A percentile compares a stretch with the other conserved stretches of the same genome.
These are phyloP conservation scores for Solanum peruvianum DNA, from an alignment of 257 asterid genomes.

Conservation along the genomic window DNA sequence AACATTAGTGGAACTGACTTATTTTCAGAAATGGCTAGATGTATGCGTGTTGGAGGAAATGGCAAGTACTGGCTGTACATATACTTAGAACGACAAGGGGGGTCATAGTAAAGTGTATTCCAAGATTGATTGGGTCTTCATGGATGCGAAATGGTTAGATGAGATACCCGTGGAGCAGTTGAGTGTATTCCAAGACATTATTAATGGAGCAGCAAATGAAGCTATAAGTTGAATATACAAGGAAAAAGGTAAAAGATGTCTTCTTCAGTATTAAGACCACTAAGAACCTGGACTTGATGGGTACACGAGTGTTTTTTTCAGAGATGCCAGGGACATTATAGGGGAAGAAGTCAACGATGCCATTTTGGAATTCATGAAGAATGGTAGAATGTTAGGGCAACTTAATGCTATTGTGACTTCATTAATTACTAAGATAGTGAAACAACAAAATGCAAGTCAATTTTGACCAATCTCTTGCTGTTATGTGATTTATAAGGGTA, in stretches of 20 bases:
- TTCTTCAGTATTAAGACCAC: background rate
- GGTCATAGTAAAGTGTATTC: too few species aligned
- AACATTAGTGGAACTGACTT: too few species aligned
- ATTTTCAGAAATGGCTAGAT: too few species aligned
- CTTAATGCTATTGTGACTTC: too few species aligned
- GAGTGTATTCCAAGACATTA: background rate
- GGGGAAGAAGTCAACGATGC: background rate
- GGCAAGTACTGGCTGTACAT: too few species aligned
- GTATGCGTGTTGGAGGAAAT: too few species aligned
- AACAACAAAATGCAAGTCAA: background rate
- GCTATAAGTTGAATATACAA: background rate
- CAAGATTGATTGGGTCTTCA: too few species aligned
- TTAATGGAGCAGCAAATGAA: background rate
- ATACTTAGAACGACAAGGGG: too few species aligned
- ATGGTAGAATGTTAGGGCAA: background rate
- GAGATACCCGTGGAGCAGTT: too few species aligned
- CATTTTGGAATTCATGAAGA: background rate
- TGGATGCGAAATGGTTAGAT: too few species aligned
- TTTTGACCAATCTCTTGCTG: background rate
- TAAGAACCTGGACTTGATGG: background rate
- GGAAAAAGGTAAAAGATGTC: background rate
- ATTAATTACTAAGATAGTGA: too few species aligned
- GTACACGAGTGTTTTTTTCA: background rate
- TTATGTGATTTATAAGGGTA: background rate
- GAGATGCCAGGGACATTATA: background rate